Evolutionary conservation across 2,329 filamentous ascomycete species (phyloP), one percentile per base, ranked within the genome.

Genomic region (Aotearoamyces nothofagi): DNA sequence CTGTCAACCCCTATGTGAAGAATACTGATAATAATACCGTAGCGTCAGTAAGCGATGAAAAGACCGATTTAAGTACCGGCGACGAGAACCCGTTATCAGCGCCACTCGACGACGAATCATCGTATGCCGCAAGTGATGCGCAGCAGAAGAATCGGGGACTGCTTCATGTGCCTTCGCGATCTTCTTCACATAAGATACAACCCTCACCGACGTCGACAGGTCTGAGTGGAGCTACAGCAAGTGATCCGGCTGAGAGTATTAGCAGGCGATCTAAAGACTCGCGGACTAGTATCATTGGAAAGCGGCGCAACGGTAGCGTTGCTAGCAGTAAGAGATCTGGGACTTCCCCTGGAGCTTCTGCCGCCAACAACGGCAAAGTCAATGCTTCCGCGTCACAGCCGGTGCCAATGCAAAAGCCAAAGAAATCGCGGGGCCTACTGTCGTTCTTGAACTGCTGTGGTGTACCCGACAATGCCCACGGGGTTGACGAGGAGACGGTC

Each of bases 271-370:
- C 76, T 27, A 77, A 70, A 52, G 70, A 69, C 41, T 75, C 69
- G 35, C 72, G 65, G 54, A 58, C 62, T 40, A 79, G 73, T 53
- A 69, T 75, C 43, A 54, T 70, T 31, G 71, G 64, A 37, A 60
- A 66, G 39, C 64, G 67, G 44, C 62, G 70, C 45, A 78, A 78
- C 55, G 69, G 70, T 42, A 81, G 74, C 54, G 63, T 69, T 36
- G 70, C 69, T 41, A 80, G 72, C 55, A 72, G 46, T 37, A 70
- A 54, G 61, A 64, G 46, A 68, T 66, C 37, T 61, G 60, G 44
- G 57, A 58, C 42, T 63, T 59, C 45, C 32, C 40, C 41, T 37
- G 41, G 53, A 36, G 49, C 49, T 36, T 44, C 50, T 33, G 53
- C 53, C 32, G 55, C 51, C 39, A 49, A 49, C 32, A 38, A 49